Conservation (phyloP, 768 basidiomycete species). For the Tylopilus plumbeoviolaceoides region DNA sequence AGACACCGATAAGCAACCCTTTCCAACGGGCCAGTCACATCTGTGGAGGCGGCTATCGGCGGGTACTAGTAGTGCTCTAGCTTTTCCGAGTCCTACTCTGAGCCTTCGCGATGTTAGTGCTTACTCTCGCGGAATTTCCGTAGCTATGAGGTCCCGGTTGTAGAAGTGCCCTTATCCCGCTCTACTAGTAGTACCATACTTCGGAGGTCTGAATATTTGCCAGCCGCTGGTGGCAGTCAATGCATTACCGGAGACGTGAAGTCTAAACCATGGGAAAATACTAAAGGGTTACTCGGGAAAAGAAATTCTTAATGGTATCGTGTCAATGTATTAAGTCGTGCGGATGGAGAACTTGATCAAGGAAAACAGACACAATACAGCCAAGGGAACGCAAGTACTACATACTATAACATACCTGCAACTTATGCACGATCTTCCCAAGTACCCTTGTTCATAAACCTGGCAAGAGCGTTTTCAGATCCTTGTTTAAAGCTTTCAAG, state of each 20-base stretch:
- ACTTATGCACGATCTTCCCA: constrained; percentile 50
- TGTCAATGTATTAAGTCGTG: background rate
- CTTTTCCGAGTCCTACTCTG: too few relatives aligned
- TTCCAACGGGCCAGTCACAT: too few relatives aligned
- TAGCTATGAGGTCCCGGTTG: too few relatives aligned
- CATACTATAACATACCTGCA: background rate
- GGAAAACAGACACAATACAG: background rate
- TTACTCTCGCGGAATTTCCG: too few relatives aligned
- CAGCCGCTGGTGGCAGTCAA: background rate
- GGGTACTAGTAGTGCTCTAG: too few relatives aligned
- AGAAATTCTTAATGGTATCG: background rate
- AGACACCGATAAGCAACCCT: too few relatives aligned
- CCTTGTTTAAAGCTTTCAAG: constrained; percentile 84
- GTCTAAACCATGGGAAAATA: background rate
- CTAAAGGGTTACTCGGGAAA: background rate
- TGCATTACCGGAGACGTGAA: background rate
- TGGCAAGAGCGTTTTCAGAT: constrained; percentile 81
- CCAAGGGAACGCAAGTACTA: background rate
- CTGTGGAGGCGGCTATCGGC: too few relatives aligned
- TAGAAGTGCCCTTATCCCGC: too few relatives aligned
- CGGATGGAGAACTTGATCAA: background rate
- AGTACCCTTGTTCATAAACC: constrained; percentile 77
- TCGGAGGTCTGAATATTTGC: background rate
- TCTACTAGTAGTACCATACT: background rate
- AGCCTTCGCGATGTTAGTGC: too few relatives aligned